phyloP scores from a whole-genome alignment of 2,329 filamentous ascomycete species.

The Simplicillium sp. region DNA sequence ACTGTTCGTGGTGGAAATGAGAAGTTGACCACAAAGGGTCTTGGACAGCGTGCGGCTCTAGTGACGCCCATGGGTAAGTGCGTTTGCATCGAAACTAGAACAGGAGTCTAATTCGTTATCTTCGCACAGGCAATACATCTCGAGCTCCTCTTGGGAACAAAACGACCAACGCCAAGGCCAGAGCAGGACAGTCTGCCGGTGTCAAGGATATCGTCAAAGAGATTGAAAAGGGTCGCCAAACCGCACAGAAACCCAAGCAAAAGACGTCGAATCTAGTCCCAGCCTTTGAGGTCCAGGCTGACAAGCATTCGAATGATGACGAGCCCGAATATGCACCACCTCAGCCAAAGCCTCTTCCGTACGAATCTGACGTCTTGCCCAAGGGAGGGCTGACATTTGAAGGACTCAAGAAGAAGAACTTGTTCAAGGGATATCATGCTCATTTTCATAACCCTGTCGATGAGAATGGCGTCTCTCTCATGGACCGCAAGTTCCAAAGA shows the following conservation, averaged over 20 bases:
- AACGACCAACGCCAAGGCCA: conserved; percentile 87
- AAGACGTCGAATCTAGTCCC: conserved; percentile 42
- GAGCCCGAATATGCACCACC: conserved; percentile 86
- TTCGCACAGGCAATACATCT: conserved; percentile 32
- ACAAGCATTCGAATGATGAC: conserved; percentile 34
- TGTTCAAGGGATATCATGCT: conserved; percentile 52
- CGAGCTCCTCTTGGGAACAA: conserved; percentile 86
- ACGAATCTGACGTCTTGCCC: conserved; percentile 61
- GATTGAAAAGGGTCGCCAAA: conserved; percentile 53
- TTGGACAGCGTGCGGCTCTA: conserved; percentile 44
- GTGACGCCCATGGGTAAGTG: conserved; percentile 70
- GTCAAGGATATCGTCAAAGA: conserved; percentile 51
- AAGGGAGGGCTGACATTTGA: conserved; percentile 46
- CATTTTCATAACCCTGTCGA: conserved; percentile 55
- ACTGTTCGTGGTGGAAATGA: conserved; percentile 41
- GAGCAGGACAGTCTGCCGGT: conserved; percentile 54
- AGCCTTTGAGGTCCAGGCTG: conserved; percentile 54
- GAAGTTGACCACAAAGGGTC: conserved; percentile 39
- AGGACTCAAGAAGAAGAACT: conserved; percentile 46
- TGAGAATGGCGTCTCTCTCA: conserved; percentile 54
- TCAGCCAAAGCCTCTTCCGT: conserved; percentile 53
- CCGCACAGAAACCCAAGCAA: conserved; percentile 48
- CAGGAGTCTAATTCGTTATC: not conserved
- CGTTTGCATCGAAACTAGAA: not conserved
- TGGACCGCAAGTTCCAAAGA: conserved; percentile 51